phyloP scores from a whole-genome alignment of 805 yeast genomes.

The Metschnikowia matae region DNA sequence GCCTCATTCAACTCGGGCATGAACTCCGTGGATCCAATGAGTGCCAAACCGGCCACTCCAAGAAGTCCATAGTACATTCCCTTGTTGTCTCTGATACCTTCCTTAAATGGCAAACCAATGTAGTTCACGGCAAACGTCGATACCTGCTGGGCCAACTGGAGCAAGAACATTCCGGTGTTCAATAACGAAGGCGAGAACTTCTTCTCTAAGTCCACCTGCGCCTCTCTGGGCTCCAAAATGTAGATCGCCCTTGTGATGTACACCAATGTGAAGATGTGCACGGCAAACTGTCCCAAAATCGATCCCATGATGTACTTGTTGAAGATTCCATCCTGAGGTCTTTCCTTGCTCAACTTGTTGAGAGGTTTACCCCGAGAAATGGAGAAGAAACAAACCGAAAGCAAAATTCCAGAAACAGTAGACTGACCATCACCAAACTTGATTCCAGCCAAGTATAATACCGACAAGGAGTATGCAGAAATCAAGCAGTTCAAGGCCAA shows the following conservation, averaged over 20 bases:
- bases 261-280: constrained; percentile 78
- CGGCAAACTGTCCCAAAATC: constrained; percentile 91
- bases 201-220: constrained; percentile 84
- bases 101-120: constrained; percentile 95
- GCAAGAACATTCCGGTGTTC: constrained; percentile 92
- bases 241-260: constrained; percentile 83
- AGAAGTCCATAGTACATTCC: constrained; percentile 96
- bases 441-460: constrained; percentile 92
- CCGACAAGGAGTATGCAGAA: constrained; percentile 92
- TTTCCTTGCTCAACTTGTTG: constrained; percentile 81
- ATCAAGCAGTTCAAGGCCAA: constrained; percentile 94
- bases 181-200: constrained; percentile 83
- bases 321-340: constrained; percentile 98
- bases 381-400: constrained; percentile 91
- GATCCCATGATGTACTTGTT: constrained; percentile 97
- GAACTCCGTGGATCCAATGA: constrained; percentile 91
- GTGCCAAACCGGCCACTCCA: constrained; percentile 84
- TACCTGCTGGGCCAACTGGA: constrained; percentile 93
- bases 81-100: constrained; percentile 80
- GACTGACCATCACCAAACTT: constrained; percentile 98
- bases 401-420: constrained; percentile 89
- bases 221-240: constrained; percentile 87
- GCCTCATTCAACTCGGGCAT: constrained; percentile 91
- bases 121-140: constrained; percentile 97
- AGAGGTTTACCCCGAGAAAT: constrained; percentile 92